phyloP scores from a whole-genome alignment of 148 eudicot species.

The Camellia lanceoleosa region DNA sequence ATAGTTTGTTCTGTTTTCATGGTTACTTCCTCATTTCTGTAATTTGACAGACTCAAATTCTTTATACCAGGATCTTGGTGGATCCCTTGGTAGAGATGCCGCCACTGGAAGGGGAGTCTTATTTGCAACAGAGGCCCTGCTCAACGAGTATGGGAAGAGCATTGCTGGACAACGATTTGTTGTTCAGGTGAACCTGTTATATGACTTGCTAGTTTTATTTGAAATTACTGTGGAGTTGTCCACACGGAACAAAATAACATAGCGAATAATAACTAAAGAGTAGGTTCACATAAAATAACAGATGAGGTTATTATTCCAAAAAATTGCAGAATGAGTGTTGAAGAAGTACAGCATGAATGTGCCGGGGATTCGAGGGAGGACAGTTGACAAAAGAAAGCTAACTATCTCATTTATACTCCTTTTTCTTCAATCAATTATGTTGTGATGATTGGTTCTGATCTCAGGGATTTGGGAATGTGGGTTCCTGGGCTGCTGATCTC shows the following conservation, averaged over 20 bases:
- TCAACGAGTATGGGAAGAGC: slow-evolving; percentile 76
- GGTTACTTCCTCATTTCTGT: background rate
- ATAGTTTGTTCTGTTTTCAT: background rate
- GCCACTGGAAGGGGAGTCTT: slow-evolving; percentile 98
- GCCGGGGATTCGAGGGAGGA: background rate
- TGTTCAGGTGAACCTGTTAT: slow-evolving; percentile 56
- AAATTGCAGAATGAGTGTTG: background rate
- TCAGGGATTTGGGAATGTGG: slow-evolving; percentile 98
- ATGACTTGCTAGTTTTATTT: background rate
- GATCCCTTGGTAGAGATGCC: slow-evolving; percentile 98
- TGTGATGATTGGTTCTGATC: slow-evolving; percentile 6
- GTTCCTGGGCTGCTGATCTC: slow-evolving; percentile 94
- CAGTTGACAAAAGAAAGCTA: background rate
- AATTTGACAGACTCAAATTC: background rate
- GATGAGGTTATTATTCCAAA: background rate
- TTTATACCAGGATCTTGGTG: slow-evolving; percentile 83
- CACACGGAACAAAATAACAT: background rate
- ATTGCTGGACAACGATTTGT: slow-evolving; percentile 89
- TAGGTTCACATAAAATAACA: background rate
- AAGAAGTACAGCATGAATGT: background rate
- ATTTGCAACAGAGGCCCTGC: slow-evolving; percentile 88
- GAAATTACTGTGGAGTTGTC: background rate
- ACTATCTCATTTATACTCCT: background rate
- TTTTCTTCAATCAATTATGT: background rate
- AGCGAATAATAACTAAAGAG: background rate